Conservation (phyloP, 129 eudicot genomes). For the Artemisia tridentata region DNA sequence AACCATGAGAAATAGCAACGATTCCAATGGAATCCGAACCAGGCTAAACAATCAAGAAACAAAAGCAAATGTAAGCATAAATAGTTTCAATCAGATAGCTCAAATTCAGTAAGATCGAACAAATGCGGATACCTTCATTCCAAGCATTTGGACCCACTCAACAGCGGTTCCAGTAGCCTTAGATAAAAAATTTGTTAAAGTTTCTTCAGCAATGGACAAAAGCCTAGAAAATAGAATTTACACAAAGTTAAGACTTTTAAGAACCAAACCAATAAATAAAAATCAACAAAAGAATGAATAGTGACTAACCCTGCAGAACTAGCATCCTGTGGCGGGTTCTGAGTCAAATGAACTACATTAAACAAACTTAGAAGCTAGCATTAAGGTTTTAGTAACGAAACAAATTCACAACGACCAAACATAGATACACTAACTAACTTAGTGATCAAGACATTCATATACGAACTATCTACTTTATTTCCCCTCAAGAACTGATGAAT, state of each 20-base stretch:
- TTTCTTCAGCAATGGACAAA: constrained; percentile 98
- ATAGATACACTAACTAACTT: too few relatives aligned
- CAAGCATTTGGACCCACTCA: constrained; percentile 99
- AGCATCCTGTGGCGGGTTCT: constrained; percentile 82
- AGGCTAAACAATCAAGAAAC: constrained; percentile 57
- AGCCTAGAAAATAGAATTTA: constrained; percentile 53
- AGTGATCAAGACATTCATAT: too few relatives aligned
- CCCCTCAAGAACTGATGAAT: too few relatives aligned
- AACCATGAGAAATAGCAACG: constrained; percentile 97
- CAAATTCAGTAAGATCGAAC: not conserved
- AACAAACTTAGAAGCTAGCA: too few relatives aligned
- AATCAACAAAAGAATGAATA: not conserved
- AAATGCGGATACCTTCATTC: constrained; percentile 77
- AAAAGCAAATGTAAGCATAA: not conserved
- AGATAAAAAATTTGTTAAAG: constrained; percentile 97
- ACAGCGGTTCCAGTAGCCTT: constrained; percentile 99
- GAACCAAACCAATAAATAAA: not conserved
- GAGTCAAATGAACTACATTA: constrained; percentile 88
- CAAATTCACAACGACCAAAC: too few relatives aligned
- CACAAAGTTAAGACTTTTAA: constrained; percentile 27
- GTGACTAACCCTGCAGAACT: constrained; percentile 96
- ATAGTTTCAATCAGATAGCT: not conserved
- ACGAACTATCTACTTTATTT: too few relatives aligned
- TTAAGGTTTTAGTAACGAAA: too few relatives aligned
- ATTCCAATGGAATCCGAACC: constrained; percentile 99